These are phyloP conservation scores for Amphibolis antarctica DNA, from an alignment of 106 monocot species.

Conservation along the genomic window DNA sequence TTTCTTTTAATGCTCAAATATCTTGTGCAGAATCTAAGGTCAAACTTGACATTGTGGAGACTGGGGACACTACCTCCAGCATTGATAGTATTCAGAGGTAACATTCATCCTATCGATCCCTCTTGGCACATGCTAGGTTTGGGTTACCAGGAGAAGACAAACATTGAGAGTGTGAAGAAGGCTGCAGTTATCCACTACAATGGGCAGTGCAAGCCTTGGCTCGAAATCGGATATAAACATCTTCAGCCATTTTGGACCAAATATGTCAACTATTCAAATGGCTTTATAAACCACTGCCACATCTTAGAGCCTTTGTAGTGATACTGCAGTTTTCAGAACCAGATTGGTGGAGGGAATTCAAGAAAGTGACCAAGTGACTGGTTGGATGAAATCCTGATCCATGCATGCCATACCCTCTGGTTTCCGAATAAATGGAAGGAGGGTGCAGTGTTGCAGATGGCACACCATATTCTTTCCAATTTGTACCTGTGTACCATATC, in stretches of 20 bases:
- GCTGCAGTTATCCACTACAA: constrained; percentile 93
- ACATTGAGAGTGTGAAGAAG: constrained; percentile 32
- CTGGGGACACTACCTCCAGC: constrained; percentile 93
- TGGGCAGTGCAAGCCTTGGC: constrained; percentile 87
- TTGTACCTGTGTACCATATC: too few species aligned
- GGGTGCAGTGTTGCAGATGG: too few species aligned
- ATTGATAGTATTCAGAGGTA: constrained; percentile 68
- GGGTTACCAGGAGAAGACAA: constrained; percentile 82
- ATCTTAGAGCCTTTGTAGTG: constrained; percentile 60
- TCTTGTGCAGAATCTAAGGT: constrained; percentile 66
- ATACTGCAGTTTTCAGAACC: too few species aligned
- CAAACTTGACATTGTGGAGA: constrained; percentile 76
- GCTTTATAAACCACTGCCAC: constrained; percentile 75
- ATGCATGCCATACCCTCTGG: too few species aligned
- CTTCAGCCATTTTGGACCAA: constrained; percentile 81
- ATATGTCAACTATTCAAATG: constrained; percentile 83
- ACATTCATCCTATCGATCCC: constrained; percentile 77
- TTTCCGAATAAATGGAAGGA: too few species aligned
- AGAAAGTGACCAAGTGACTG: too few species aligned
- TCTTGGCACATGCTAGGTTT: constrained; percentile 92
- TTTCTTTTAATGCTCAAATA: neutral
- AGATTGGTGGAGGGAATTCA: too few species aligned
- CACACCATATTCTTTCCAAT: too few species aligned
- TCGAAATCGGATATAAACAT: constrained; percentile 77
- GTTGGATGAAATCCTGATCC: too few species aligned